These are phyloP conservation scores for Rhinocladiella mackenziei DNA, from an alignment of 2,329 filamentous ascomycete genomes.

Conservation along the genomic window DNA sequence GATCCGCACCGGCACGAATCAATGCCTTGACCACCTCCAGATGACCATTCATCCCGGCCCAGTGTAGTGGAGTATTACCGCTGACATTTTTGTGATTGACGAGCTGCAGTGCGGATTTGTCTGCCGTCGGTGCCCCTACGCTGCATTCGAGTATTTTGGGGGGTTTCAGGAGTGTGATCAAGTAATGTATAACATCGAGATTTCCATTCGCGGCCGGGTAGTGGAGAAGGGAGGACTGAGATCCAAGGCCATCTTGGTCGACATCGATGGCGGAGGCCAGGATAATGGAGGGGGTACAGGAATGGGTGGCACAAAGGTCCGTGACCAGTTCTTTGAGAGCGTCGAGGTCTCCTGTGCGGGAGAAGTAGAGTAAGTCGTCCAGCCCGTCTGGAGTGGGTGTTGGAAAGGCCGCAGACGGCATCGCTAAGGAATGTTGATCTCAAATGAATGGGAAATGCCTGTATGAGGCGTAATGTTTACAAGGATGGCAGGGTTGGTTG, in stretches of 20 bases:
- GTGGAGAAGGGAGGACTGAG: conserved; percentile 59
- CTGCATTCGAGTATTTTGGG: conserved; percentile 1
- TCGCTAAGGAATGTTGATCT: no score
- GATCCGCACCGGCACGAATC: conserved; percentile 70
- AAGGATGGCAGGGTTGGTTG: background rate
- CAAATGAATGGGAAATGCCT: no score
- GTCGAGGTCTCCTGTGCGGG: conserved; percentile 69
- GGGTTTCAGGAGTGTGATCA: conserved; percentile 21
- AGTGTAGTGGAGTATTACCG: conserved; percentile 89
- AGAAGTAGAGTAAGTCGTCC: conserved; percentile 86
- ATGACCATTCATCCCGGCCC: conserved; percentile 88
- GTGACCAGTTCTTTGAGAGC: conserved; percentile 62
- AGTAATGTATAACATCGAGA: conserved; percentile 53
- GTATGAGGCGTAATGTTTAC: no score
- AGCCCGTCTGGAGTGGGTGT: conserved; percentile 37
- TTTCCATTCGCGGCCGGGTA: conserved; percentile 93
- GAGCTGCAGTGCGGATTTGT: conserved; percentile 20
- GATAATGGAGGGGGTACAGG: conserved; percentile 58
- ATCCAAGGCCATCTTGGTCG: conserved; percentile 57
- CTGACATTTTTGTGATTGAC: conserved; percentile 63
- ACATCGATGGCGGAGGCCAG: conserved; percentile 68
- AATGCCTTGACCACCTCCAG: conserved; percentile 73
- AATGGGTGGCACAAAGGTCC: conserved; percentile 60
- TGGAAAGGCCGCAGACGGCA: conserved; percentile 6
- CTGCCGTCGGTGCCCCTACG: conserved; percentile 35